A percentile compares a stretch with the other conserved stretches of the same genome.
Conservation (phyloP, 208 protist species). For the Crithidia mellificae region DNA sequence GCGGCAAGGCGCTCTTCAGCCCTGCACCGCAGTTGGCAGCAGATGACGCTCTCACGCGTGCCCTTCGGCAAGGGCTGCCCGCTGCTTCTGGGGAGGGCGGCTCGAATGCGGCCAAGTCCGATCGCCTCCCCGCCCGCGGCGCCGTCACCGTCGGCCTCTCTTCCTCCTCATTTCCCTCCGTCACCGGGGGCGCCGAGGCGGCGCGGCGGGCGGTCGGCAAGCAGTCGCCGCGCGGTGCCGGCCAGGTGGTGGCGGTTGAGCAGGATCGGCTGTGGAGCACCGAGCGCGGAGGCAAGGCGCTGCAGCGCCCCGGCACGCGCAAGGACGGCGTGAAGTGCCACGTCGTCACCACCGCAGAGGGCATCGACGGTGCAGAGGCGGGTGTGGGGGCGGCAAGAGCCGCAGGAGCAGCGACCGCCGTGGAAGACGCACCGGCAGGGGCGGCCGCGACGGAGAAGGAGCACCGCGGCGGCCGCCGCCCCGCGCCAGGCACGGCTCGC, state of each 20-base stretch:
- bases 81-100: background rate
- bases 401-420: background rate
- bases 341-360: slow-evolving; percentile 6
- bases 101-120: background rate
- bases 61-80: slow-evolving; percentile 18
- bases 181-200: slow-evolving; percentile 5
- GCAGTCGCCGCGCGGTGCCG: background rate
- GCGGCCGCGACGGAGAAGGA: background rate
- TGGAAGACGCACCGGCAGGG: background rate
- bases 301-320: slow-evolving; percentile 1
- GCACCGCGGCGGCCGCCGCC: background rate
- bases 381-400: background rate
- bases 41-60: slow-evolving; percentile 27
- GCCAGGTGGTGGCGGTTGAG: slow-evolving; percentile 24
- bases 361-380: background rate
- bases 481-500: background rate
- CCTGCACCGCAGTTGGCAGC: background rate
- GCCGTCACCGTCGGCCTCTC: background rate
- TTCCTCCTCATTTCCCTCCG: background rate
- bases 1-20: slow-evolving; percentile 6
- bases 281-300: slow-evolving; percentile 8
- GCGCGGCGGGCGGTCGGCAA: slow-evolving; percentile 1
- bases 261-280: slow-evolving; percentile 20
- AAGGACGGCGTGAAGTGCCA: slow-evolving; percentile 28
- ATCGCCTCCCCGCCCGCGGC: slow-evolving; percentile 1